These are phyloP conservation scores for Euclidium syriacum DNA, from an alignment of 345 rosid genomes.

Conservation along the genomic window DNA sequence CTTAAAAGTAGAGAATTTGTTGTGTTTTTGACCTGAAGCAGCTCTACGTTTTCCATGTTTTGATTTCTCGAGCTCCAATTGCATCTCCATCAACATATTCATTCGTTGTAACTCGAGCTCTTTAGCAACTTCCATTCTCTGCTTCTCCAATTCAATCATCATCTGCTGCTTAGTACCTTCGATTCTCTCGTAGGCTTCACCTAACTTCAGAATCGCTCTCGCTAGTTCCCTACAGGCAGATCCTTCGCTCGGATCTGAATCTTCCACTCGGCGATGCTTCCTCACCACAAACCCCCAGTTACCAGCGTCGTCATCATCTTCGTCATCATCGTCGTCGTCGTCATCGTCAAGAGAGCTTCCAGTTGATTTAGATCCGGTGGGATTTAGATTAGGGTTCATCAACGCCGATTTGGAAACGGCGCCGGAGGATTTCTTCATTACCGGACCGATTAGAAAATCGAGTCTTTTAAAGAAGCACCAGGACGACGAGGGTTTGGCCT, in stretches of 20 bases:
- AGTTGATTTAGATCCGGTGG: slow-evolving; percentile 26
- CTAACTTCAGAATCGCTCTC: slow-evolving; percentile 55
- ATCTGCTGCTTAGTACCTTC: slow-evolving; percentile 59
- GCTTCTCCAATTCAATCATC: slow-evolving; percentile 74
- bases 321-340: slow-evolving; percentile 39
- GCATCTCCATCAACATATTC: slow-evolving; percentile 67
- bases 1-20: not conserved
- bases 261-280: slow-evolving; percentile 39
- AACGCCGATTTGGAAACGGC: slow-evolving; percentile 25
- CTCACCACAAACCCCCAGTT: slow-evolving; percentile 39
- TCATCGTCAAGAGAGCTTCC: slow-evolving; percentile 46
- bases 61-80: slow-evolving; percentile 55
- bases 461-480: slow-evolving; percentile 55
- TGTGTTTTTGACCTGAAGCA: slow-evolving; percentile 26
- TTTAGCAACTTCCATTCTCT: slow-evolving; percentile 64
- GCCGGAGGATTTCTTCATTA: slow-evolving; percentile 23
- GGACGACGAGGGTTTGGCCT: slow-evolving; percentile 31
- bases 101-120: slow-evolving; percentile 68
- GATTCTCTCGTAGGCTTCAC: slow-evolving; percentile 62
- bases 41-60: slow-evolving; percentile 33
- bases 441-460: slow-evolving; percentile 48
- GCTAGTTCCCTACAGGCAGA: slow-evolving; percentile 53
- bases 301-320: slow-evolving; percentile 41
- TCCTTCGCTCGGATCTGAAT: slow-evolving; percentile 37
- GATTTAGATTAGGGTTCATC: slow-evolving; percentile 12